phyloP scores from a whole-genome alignment of 768 basidiomycete species.

The Mycena latifolia region DNA sequence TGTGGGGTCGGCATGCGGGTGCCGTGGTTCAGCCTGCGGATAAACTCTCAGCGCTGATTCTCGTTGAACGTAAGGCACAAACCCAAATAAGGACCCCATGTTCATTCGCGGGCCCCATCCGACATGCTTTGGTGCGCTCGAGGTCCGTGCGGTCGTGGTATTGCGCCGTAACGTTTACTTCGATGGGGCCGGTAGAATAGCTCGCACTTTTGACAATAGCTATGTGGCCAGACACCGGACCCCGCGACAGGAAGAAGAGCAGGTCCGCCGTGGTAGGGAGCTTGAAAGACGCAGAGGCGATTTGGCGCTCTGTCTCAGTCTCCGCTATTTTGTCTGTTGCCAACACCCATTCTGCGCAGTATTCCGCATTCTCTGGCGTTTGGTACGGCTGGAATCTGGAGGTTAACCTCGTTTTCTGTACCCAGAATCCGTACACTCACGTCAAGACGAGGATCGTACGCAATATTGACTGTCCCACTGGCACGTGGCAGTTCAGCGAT shows the following conservation, averaged over 20 bases:
- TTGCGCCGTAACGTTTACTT: conserved; percentile 15
- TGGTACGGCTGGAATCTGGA: conserved; percentile 10
- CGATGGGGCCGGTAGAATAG: conserved; percentile 6
- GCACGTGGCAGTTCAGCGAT: neutral
- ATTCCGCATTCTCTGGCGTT: conserved; percentile 17
- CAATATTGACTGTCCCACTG: neutral
- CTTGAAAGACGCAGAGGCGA: conserved; percentile 6
- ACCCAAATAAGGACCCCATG: conserved; percentile 27
- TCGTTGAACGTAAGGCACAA: neutral
- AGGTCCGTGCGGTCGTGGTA: conserved; percentile 2
- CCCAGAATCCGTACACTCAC: neutral
- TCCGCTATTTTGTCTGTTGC: neutral
- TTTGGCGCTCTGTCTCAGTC: neutral
- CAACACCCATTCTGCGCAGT: conserved; percentile 12
- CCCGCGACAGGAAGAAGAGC: conserved; percentile 25
- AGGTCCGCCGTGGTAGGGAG: conserved; percentile 13
- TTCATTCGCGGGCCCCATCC: conserved; percentile 7
- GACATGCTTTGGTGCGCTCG: conserved; percentile 12
- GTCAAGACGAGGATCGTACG: conserved; percentile 20
- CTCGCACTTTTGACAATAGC: neutral
- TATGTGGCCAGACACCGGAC: conserved; percentile 16
- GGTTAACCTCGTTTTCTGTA: neutral
- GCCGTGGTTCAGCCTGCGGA: conserved; percentile 21
- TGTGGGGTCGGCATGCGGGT: conserved; percentile 17
- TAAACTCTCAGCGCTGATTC: neutral